A percentile compares a stretch with the other conserved stretches of the same genome.
Conservation (phyloP, 345 rosid genomes). For the Camelina laxa region DNA sequence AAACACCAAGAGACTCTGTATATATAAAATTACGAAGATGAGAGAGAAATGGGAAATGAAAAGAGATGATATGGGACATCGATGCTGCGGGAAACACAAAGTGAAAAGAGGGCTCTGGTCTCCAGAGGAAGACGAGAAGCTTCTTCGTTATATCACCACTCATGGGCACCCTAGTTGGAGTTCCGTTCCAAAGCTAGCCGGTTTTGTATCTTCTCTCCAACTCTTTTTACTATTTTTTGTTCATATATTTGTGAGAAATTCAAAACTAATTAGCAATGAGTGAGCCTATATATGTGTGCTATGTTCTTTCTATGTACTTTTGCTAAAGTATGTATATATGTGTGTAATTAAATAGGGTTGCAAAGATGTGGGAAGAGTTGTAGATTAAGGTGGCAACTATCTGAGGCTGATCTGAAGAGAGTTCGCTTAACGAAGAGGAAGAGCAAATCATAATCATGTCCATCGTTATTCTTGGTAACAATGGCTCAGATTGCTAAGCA, state of each 20-base stretch:
- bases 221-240: background rate
- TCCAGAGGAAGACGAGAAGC: conserved; percentile 80
- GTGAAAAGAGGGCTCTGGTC: conserved; percentile 83
- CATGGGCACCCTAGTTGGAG: conserved; percentile 84
- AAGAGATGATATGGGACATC: conserved; percentile 61
- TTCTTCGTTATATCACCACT: conserved; percentile 58
- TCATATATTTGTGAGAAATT: background rate
- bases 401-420: conserved; percentile 57
- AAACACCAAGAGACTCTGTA: conserved; percentile 28
- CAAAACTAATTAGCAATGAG: background rate
- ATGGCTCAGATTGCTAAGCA: conserved; percentile 63
- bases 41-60: conserved; percentile 31
- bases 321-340: background rate
- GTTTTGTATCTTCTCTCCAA: conserved; percentile 36
- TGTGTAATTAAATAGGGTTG: conserved; percentile 50
- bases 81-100: conserved; percentile 74
- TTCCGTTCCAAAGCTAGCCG: conserved; percentile 77
- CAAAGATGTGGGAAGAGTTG: conserved; percentile 73
- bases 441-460: conserved; percentile 60
- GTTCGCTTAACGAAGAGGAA: conserved; percentile 55
- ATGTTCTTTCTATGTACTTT: background rate
- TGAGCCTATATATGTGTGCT: no score
- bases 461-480: conserved; percentile 71
- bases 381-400: conserved; percentile 69
- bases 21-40: conserved; percentile 38